Evolutionary conservation across 2,329 filamentous ascomycete species (phyloP).

Genomic region (Davidsoniella australis): DNA sequence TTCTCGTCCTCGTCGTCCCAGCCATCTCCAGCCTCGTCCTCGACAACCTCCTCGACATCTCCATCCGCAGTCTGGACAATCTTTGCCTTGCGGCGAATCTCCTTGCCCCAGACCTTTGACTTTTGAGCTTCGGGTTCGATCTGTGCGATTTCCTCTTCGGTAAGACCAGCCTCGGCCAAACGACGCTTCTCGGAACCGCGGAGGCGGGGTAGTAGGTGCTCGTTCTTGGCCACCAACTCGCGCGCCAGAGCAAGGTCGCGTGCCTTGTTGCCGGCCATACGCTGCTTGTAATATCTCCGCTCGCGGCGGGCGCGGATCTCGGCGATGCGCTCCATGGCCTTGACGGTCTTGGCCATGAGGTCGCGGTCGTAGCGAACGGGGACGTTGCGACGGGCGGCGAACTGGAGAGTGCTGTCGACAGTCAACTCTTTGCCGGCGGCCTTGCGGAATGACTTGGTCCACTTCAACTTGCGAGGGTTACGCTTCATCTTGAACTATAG

Average conservation of each 20-base stretch:
- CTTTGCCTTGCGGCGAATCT: constrained; percentile 19
- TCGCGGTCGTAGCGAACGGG: constrained; percentile 93
- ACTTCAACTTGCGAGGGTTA: constrained; percentile 89
- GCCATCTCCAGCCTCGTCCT: constrained; percentile 14
- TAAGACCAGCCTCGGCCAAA: constrained; percentile 35
- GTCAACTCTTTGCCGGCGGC: constrained; percentile 69
- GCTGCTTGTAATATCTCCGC: constrained; percentile 81
- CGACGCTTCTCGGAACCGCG: constrained; percentile 44
- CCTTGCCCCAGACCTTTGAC: constrained; percentile 26
- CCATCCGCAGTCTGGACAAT: constrained; percentile 15
- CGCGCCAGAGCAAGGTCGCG: constrained; percentile 62
- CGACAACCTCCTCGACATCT: constrained; percentile 16
- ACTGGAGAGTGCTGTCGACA: constrained; percentile 84
- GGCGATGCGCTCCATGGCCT: constrained; percentile 77
- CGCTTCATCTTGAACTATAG: constrained; percentile 86
- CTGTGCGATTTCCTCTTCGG: constrained; percentile 33
- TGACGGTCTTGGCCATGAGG: constrained; percentile 69
- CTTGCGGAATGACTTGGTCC: constrained; percentile 87
- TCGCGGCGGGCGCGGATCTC: constrained; percentile 76
- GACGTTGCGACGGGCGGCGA: constrained; percentile 82
- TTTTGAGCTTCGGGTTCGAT: constrained; percentile 24
- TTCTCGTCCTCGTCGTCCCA: constrained; percentile 21
- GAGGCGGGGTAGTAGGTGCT: constrained; percentile 72
- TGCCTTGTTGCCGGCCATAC: constrained; percentile 82
- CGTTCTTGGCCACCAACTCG: constrained; percentile 79